Evolutionary conservation across 495 filamentous ascomycete species (phyloP).

Genomic region (Hypoxylon fragiforme): DNA sequence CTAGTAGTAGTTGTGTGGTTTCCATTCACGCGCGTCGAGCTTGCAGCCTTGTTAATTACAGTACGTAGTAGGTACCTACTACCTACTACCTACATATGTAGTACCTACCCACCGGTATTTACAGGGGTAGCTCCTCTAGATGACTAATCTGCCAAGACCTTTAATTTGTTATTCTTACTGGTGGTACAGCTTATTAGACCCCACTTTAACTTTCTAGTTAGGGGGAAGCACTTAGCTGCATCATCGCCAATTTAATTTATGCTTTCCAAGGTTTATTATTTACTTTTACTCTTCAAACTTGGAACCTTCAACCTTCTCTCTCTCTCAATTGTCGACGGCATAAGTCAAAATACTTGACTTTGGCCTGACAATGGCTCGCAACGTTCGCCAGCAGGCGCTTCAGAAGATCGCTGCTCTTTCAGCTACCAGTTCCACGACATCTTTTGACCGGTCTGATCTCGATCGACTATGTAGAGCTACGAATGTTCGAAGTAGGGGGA

Average conservation of each 20-base stretch:
- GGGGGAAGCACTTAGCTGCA: conserved; percentile 17
- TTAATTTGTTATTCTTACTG: background rate
- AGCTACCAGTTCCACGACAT: conserved; percentile 51
- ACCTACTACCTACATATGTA: no score
- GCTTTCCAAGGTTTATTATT: no score
- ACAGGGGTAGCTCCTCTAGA: conserved; percentile 35
- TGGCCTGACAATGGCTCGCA: conserved; percentile 55
- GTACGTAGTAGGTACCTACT: no score
- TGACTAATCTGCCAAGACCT: conserved; percentile 23
- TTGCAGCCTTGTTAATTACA: conserved; percentile 49
- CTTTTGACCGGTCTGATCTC: conserved; percentile 66
- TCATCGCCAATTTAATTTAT: conserved; percentile 24
- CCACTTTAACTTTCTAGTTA: conserved; percentile 7
- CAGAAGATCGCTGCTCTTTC: conserved; percentile 71
- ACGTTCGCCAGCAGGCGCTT: conserved; percentile 66
- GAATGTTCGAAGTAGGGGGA: conserved; percentile 41
- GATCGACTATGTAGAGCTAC: conserved; percentile 62
- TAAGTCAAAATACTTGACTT: no score
- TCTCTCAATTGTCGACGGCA: background rate
- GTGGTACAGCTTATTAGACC: background rate
- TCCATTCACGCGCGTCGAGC: conserved; percentile 48
- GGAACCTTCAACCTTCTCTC: background rate
- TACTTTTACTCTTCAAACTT: no score
- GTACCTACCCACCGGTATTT: no score
- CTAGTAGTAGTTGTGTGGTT: no score